Evolutionary conservation across 306 rosid genomes (phyloP).

Genomic region (Malus sieversii): DNA sequence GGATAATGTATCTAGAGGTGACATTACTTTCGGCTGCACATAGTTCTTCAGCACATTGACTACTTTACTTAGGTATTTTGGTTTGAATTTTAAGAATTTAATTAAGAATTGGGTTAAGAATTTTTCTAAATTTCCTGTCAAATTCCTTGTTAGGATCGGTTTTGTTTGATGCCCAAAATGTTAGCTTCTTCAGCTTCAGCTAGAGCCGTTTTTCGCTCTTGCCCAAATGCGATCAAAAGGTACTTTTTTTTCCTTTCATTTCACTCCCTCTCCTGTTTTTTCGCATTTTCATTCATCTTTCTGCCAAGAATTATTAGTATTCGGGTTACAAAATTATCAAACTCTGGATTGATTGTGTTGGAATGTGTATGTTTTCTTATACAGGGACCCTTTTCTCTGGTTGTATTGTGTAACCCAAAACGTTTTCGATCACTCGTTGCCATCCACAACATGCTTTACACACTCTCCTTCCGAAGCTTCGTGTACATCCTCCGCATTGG

Average conservation of each 20-base stretch:
- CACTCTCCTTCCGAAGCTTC: slow-evolving; percentile 16
- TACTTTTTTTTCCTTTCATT: not conserved
- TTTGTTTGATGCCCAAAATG: no score
- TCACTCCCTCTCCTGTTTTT: not conserved
- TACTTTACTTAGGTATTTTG: no score
- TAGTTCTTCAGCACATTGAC: slow-evolving; percentile 41
- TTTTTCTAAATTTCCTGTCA: no score
- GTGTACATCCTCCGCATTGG: slow-evolving; percentile 4
- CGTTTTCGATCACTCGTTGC: slow-evolving; percentile 26
- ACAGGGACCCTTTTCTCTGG: slow-evolving; percentile 45
- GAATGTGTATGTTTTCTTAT: slow-evolving; percentile 7
- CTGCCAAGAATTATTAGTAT: not conserved
- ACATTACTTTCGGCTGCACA: slow-evolving; percentile 78
- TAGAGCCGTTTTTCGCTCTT: not conserved
- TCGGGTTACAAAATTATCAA: no score
- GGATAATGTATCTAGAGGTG: slow-evolving; percentile 70
- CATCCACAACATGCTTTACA: slow-evolving; percentile 9
- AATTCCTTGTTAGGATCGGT: no score
- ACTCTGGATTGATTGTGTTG: not conserved
- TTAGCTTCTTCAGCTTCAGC: not conserved
- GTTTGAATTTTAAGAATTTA: no score
- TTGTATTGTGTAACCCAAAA: slow-evolving; percentile 25
- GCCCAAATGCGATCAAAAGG: not conserved
- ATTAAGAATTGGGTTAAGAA: no score
- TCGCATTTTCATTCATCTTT: not conserved